Percentiles rank a stretch among this genome's conserved stretches.
Evolutionary conservation across 805 yeast genomes (phyloP).

Genomic region (Sungouiozyma ichnusensis): DNA sequence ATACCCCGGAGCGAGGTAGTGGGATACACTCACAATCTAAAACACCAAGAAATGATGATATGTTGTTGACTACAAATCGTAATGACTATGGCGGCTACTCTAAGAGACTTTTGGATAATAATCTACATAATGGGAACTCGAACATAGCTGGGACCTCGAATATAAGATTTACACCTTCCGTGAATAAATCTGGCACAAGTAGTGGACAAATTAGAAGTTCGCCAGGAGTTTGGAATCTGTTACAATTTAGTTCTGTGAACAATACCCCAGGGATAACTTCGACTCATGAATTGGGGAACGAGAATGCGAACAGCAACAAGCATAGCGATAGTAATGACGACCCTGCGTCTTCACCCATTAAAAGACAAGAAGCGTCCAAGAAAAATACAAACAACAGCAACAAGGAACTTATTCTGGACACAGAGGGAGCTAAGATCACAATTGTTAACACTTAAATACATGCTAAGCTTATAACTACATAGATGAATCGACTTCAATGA

Average conservation of each 20-base stretch:
- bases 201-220: conserved; percentile 33
- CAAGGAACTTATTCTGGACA: conserved; percentile 22
- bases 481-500: not conserved
- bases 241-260: conserved; percentile 52
- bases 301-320: not conserved
- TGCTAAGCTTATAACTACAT: not conserved
- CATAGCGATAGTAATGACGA: not conserved
- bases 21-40: conserved; percentile 11
- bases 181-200: conserved; percentile 12
- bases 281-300: conserved; percentile 2
- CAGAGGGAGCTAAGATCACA: conserved; percentile 24
- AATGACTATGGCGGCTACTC: not conserved
- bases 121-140: not conserved
- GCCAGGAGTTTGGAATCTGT: conserved; percentile 90
- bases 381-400: conserved; percentile 6
- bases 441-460: conserved; percentile 16
- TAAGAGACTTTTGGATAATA: not conserved
- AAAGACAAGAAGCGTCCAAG: not conserved
- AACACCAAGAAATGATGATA: conserved; percentile 18
- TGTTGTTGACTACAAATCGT: conserved; percentile 1
- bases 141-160: conserved; percentile 1
- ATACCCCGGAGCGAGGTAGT: conserved; percentile 52
- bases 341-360: conserved; percentile 1
- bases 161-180: conserved; percentile 7
- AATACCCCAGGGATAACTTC: conserved; percentile 27